Percentiles rank a stretch among this genome's conserved stretches.
These are phyloP conservation scores for Rasamsonia emersonii DNA, from an alignment of 2,329 filamentous ascomycete genomes.

Conservation along the genomic window DNA sequence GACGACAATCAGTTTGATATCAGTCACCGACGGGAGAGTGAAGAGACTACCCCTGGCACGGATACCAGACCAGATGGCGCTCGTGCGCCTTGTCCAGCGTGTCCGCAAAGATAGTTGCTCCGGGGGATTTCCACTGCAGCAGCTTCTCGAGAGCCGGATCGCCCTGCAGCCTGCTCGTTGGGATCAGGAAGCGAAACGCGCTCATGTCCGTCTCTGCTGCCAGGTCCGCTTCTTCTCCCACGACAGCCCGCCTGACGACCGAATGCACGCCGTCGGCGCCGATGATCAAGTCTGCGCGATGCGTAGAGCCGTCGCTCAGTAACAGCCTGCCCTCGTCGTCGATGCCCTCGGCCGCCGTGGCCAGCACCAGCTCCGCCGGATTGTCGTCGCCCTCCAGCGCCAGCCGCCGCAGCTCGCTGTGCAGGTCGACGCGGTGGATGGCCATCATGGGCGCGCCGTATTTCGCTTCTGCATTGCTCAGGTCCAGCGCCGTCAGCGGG, in stretches of 20 bases:
- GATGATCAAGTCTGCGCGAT: slow-evolving; percentile 22
- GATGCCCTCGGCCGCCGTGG: slow-evolving; percentile 14
- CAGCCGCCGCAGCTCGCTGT: slow-evolving; percentile 17
- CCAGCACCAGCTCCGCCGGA: slow-evolving; percentile 13
- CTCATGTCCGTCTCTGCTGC: slow-evolving; percentile 11
- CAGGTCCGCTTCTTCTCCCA: slow-evolving; percentile 3
- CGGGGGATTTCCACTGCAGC: slow-evolving; percentile 13
- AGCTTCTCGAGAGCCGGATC: slow-evolving; percentile 29
- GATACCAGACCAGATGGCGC: slow-evolving; percentile 23
- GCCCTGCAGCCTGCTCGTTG: slow-evolving; percentile 19
- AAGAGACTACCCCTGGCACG: slow-evolving; percentile 16
- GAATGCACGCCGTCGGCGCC: slow-evolving; percentile 25
- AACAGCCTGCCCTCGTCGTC: slow-evolving; percentile 14
- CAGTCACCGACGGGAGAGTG: not conserved
- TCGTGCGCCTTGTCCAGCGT: slow-evolving; percentile 9
- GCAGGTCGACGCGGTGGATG: slow-evolving; percentile 21
- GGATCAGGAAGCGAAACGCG: slow-evolving; percentile 19
- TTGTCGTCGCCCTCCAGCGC: slow-evolving; percentile 2
- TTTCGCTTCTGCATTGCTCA: slow-evolving; percentile 9
- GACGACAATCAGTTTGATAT: slow-evolving; percentile 1
- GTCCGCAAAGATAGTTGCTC: slow-evolving; percentile 14
- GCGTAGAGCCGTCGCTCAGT: slow-evolving; percentile 13
- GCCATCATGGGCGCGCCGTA: slow-evolving; percentile 16
- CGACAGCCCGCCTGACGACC: slow-evolving; percentile 8
- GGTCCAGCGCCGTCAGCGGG: slow-evolving; percentile 5